Evolutionary conservation across 257 asterid genomes (phyloP).

Genomic region (Petunia axillaris): DNA sequence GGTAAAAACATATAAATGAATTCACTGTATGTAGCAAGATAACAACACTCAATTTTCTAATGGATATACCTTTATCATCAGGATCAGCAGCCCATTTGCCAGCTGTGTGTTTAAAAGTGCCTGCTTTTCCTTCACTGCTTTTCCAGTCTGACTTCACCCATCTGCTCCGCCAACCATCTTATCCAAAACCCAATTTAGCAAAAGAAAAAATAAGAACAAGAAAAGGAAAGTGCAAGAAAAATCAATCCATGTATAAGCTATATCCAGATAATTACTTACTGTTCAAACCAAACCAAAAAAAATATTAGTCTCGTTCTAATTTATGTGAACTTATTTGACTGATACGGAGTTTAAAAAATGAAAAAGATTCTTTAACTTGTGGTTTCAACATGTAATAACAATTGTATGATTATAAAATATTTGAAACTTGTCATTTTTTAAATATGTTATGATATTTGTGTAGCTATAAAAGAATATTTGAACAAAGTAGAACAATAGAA

Average conservation of each 20-base stretch:
- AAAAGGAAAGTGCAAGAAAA: background rate
- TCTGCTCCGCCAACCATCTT: constrained; percentile 88
- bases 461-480: no score
- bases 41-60: background rate
- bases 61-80: constrained; percentile 76
- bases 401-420: no score
- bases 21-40: background rate
- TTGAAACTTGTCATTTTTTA: no score
- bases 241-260: background rate
- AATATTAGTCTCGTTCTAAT: background rate
- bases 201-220: background rate
- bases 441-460: no score
- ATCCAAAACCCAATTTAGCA: constrained; percentile 28
- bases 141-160: constrained; percentile 99
- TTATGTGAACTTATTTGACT: no score
- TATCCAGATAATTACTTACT: no score
- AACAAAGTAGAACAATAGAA: background rate
- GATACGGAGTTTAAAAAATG: no score
- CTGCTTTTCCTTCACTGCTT: constrained; percentile 89
- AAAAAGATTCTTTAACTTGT: no score
- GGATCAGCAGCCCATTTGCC: constrained; percentile 96
- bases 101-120: constrained; percentile 83
- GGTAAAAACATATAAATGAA: background rate
- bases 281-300: background rate
- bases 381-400: no score